A percentile compares a stretch with the other conserved stretches of the same genome.
Conservation (phyloP, 1,139 yeast species). For the Yamadazyma songkhlaensis region DNA sequence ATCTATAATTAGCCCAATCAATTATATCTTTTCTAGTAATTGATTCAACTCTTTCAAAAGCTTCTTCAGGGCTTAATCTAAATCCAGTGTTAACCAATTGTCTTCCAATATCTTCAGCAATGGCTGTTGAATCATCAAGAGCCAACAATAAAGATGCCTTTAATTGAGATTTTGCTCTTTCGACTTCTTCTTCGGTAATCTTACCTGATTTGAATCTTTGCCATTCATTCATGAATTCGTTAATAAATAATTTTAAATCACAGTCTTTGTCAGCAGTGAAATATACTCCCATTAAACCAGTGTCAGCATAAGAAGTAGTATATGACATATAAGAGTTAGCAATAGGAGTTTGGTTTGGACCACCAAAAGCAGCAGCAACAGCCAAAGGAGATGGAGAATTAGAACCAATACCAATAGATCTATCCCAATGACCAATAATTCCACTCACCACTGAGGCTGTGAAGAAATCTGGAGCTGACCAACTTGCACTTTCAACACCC, state of each 20-base stretch:
- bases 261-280: slow-evolving; percentile 76
- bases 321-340: slow-evolving; percentile 96
- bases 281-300: slow-evolving; percentile 97
- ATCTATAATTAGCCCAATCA: slow-evolving; percentile 83
- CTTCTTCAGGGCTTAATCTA: slow-evolving; percentile 88
- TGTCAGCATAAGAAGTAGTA: slow-evolving; percentile 94
- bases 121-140: slow-evolving; percentile 91
- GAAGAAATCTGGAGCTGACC: slow-evolving; percentile 96
- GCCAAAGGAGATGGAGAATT: slow-evolving; percentile 78
- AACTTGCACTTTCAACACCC: slow-evolving; percentile 96
- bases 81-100: slow-evolving; percentile 94
- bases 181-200: slow-evolving; percentile 83
- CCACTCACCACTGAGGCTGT: slow-evolving; percentile 96
- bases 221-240: slow-evolving; percentile 87
- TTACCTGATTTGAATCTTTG: slow-evolving; percentile 72
- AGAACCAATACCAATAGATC: slow-evolving; percentile 77
- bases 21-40: slow-evolving; percentile 79
- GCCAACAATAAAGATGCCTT: slow-evolving; percentile 89
- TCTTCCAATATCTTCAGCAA: slow-evolving; percentile 97
- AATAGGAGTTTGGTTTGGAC: slow-evolving; percentile 48
- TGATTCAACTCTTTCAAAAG: slow-evolving; percentile 76
- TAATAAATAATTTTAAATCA: slow-evolving; percentile 62
- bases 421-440: slow-evolving; percentile 95
- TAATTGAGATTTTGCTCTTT: slow-evolving; percentile 89
- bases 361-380: slow-evolving; percentile 67